Evolutionary conservation across 2,329 filamentous ascomycete genomes (phyloP).

Genomic region (Alternaria ethzedia): DNA sequence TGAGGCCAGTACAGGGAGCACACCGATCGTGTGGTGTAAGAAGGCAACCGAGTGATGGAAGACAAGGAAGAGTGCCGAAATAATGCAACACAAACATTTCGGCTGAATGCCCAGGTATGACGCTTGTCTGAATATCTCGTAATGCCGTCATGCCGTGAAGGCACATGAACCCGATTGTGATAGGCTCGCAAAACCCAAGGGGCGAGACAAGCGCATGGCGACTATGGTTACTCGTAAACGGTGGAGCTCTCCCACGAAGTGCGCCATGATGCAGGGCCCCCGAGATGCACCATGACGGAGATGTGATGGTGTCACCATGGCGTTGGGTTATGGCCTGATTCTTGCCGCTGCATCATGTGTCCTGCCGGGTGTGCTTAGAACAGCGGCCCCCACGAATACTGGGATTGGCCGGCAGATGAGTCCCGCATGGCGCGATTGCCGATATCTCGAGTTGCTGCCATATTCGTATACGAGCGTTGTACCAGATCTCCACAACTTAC

Average conservation of each 20-base stretch:
- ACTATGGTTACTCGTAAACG: background rate
- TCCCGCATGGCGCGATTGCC: background rate
- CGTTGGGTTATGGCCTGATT: background rate
- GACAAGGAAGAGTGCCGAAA: background rate
- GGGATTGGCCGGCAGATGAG: background rate
- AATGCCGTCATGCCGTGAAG: background rate
- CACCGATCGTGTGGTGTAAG: constrained; percentile 1
- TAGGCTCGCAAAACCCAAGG: background rate
- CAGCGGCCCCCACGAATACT: background rate
- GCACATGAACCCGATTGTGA: background rate
- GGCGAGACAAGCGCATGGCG: background rate
- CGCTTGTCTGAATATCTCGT: background rate
- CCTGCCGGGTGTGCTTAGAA: background rate
- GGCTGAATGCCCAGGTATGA: background rate
- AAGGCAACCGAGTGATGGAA: background rate
- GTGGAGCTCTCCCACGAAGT: background rate
- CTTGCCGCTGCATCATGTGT: background rate
- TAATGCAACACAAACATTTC: background rate
- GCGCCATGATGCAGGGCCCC: constrained; percentile 1
- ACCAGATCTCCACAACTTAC: constrained; percentile 3
- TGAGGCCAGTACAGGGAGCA: background rate
- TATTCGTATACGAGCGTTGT: background rate
- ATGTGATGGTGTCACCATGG: background rate
- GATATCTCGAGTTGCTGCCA: background rate
- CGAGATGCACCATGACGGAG: background rate